Base-by-base conservation (phyloP, 148 eudicot species). In the Limonium bicolor region DNA sequence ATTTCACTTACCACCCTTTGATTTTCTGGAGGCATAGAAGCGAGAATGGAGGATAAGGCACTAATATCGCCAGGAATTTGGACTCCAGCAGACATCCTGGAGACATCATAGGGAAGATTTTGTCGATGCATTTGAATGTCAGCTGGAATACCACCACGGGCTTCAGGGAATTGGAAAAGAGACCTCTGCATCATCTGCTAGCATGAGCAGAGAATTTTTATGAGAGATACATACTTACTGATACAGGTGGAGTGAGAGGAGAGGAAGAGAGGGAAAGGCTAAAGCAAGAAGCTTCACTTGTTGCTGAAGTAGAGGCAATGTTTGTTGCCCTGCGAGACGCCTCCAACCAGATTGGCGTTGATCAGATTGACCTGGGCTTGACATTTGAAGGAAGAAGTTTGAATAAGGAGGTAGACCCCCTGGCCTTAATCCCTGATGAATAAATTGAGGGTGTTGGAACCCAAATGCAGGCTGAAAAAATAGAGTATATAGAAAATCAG, bases 281-380 rank as follows among this genome's bases (percentile, higher is more conserved):
- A 15, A 32, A 32, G 36, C 11, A 2, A 10, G 36, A 10, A 40
- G 21, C 6, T 1, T 10, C 10, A 75, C 94, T 88, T 76, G 88
- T 15, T 63, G 94, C 61, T 70, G 94, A 76, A 79, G 68, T 36
- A 67, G 38, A 0, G 80, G 80, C 19, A 79, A 56, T 25, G 81
- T 76, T 52, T 74, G 94, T 24, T 72, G 83, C 21, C 61, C 49
- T 20, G 70, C 75, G 4, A 52, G 57, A 32, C 78, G 81, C 48
- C 88, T 55, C 24, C 84, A 80, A 65, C 68, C 74, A 22, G 88
- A n/a, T n/a, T n/a, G 94, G 43, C 76, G 78, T 42, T 60, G 86
- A 25, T 82, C 82, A 35, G 65, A 82, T 54, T 72, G 83, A 9
- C 80, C 87, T 48, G 62, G 94, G 44, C 58, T 87, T 43, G 74